These are phyloP conservation scores for Podila horticola DNA, from an alignment of 192 early-diverging fungal genomes.

Conservation along the genomic window DNA sequence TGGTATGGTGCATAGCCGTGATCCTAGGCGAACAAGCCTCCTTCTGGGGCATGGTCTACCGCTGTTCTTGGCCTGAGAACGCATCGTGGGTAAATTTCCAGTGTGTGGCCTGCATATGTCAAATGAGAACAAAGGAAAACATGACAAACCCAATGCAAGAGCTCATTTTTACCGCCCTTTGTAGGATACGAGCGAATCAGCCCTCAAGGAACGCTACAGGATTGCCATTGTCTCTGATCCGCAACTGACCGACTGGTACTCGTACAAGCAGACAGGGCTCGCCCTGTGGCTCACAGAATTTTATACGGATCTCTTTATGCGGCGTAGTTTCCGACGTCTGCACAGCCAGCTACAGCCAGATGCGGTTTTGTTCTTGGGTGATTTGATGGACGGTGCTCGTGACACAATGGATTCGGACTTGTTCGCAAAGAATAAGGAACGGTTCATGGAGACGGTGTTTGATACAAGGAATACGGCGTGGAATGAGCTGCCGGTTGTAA, in stretches of 20 bases:
- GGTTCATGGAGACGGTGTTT: conserved; percentile 23
- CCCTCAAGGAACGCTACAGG: conserved; percentile 24
- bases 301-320: conserved; percentile 89
- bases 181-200: conserved; percentile 12
- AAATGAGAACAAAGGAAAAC: too few relatives aligned
- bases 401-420: conserved; percentile 50
- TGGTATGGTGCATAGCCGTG: conserved; percentile 8
- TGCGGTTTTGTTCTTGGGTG: conserved; percentile 81
- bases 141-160: too few relatives aligned
- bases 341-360: conserved; percentile 67
- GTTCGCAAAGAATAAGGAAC: conserved; percentile 43
- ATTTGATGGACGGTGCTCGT: conserved; percentile 85
- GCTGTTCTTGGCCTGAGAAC: conserved; percentile 33
- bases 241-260: conserved; percentile 91
- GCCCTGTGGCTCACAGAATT: conserved; percentile 73
- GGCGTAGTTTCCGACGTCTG: conserved; percentile 76
- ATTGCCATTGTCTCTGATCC: conserved; percentile 91
- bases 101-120: too few relatives aligned
- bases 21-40: conserved; percentile 11
- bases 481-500: conserved; percentile 13
- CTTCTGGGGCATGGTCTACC: conserved; percentile 23
- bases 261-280: conserved; percentile 78
- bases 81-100: conserved; percentile 20
- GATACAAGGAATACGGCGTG: conserved; percentile 13
- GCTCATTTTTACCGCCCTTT: background rate